Conservation (phyloP, 2,329 filamentous ascomycete species). For the Colletotrichum falcatum region DNA sequence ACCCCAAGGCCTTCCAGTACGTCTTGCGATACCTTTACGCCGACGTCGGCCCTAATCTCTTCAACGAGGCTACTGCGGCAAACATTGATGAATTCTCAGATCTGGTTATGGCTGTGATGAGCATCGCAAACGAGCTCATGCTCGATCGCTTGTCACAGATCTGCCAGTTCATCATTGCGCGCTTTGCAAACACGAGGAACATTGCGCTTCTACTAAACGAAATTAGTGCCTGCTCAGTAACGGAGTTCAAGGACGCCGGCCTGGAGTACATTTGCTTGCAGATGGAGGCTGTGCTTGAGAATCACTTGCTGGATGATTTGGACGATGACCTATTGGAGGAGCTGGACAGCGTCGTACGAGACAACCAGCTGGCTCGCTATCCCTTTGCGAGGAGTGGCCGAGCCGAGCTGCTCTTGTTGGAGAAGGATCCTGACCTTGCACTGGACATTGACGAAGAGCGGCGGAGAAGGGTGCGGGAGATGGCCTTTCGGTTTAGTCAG, state of each 20-base stretch:
- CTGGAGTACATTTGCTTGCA: constrained; percentile 94
- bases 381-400: constrained; percentile 83
- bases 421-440: constrained; percentile 72
- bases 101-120: constrained; percentile 90
- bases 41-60: constrained; percentile 83
- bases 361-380: constrained; percentile 83
- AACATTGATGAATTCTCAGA: constrained; percentile 89
- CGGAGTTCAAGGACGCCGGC: constrained; percentile 87
- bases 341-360: constrained; percentile 82
- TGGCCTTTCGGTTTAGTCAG: constrained; percentile 74
- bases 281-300: constrained; percentile 91
- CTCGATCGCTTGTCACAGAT: constrained; percentile 89
- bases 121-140: constrained; percentile 94
- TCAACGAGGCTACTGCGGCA: constrained; percentile 78
- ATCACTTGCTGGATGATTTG: constrained; percentile 85
- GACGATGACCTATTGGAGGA: constrained; percentile 86
- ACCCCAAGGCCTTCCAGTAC: constrained; percentile 78
- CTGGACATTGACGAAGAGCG: constrained; percentile 76
- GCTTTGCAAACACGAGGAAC: constrained; percentile 87
- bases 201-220: constrained; percentile 87
- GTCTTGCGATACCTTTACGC: constrained; percentile 87
- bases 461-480: constrained; percentile 78
- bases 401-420: constrained; percentile 73
- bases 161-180: constrained; percentile 86
- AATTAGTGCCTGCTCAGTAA: constrained; percentile 84